These are phyloP conservation scores for Cymbomonas tetramitiformis DNA, from an alignment of 139 green algal species.

Conservation along the genomic window DNA sequence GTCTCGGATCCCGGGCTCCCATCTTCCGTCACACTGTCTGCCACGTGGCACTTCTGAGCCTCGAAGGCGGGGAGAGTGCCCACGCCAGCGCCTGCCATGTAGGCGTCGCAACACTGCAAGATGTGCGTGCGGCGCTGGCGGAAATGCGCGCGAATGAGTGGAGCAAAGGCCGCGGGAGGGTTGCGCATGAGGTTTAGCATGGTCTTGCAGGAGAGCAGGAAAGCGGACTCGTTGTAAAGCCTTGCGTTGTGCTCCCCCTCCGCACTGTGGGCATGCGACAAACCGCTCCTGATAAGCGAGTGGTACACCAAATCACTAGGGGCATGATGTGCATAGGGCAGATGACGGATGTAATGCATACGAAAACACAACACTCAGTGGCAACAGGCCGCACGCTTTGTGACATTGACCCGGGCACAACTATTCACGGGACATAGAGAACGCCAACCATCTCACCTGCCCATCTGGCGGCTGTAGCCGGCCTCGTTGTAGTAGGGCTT, in stretches of 20 bases:
- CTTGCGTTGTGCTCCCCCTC: slow-evolving; percentile 31
- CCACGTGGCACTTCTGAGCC: too few species aligned
- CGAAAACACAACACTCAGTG: too few species aligned
- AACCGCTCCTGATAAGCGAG: too few species aligned
- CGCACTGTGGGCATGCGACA: too few species aligned
- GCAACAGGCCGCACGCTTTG: too few species aligned
- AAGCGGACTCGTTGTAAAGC: slow-evolving; percentile 36
- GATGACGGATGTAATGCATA: too few species aligned
- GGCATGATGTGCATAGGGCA: too few species aligned
- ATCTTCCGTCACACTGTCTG: too few species aligned
- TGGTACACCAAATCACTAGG: too few species aligned
- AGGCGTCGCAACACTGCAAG: not conserved
- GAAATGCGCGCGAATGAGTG: slow-evolving; percentile 21
- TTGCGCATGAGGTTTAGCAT: slow-evolving; percentile 25
- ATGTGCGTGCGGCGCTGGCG: not conserved
- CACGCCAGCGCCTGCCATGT: not conserved
- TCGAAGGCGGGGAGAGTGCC: too few species aligned
- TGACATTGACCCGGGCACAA: too few species aligned
- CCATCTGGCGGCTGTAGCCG: slow-evolving; percentile 12
- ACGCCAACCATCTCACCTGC: not conserved
- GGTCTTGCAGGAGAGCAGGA: slow-evolving; percentile 28
- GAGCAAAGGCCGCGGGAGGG: slow-evolving; percentile 23
- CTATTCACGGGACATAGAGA: not conserved
- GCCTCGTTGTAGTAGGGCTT: slow-evolving; percentile 73
- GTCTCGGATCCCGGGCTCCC: too few species aligned